These are phyloP conservation scores for Rubus parviflorus DNA, from an alignment of 306 rosid species.

Conservation along the genomic window DNA sequence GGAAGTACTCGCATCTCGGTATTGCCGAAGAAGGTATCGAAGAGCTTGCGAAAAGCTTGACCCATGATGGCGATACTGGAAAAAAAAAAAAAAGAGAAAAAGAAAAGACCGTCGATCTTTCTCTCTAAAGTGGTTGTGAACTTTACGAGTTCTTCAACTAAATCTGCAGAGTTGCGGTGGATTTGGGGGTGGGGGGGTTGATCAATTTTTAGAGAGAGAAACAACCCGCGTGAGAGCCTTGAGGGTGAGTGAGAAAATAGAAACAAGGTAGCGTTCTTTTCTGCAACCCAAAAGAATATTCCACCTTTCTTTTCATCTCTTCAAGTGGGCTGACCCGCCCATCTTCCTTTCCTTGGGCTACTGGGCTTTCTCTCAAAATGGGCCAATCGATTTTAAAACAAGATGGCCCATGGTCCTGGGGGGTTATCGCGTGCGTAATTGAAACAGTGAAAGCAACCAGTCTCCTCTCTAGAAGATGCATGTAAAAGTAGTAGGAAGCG, in stretches of 20 bases:
- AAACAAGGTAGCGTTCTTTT: conserved; percentile 22
- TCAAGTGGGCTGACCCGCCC: not conserved
- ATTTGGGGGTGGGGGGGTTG: not conserved
- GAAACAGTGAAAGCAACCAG: not conserved
- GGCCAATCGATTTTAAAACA: not conserved
- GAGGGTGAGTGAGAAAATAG: not conserved
- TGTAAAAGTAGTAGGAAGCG: too few species aligned
- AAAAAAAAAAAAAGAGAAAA: not conserved
- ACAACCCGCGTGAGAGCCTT: not conserved
- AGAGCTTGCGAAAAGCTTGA: conserved; percentile 65
- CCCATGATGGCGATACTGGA: conserved; percentile 36
- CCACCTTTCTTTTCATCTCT: not conserved
- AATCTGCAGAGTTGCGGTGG: not conserved
- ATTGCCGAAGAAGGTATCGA: conserved; percentile 63
- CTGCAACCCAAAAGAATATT: not conserved
- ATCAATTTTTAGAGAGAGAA: conserved; percentile 9
- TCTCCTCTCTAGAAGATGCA: not conserved
- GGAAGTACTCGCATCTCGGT: conserved; percentile 58
- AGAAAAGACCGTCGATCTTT: not conserved
- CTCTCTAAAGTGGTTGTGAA: not conserved
- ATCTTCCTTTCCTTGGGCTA: not conserved
- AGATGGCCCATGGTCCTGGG: not conserved
- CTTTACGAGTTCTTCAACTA: not conserved
- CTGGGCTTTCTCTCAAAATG: not conserved
- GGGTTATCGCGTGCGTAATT: not conserved